Evolutionary conservation across 805 yeast genomes (phyloP), one percentile per base, ranked within the genome.

Genomic region (Cyberlindnera subsufficiens): DNA sequence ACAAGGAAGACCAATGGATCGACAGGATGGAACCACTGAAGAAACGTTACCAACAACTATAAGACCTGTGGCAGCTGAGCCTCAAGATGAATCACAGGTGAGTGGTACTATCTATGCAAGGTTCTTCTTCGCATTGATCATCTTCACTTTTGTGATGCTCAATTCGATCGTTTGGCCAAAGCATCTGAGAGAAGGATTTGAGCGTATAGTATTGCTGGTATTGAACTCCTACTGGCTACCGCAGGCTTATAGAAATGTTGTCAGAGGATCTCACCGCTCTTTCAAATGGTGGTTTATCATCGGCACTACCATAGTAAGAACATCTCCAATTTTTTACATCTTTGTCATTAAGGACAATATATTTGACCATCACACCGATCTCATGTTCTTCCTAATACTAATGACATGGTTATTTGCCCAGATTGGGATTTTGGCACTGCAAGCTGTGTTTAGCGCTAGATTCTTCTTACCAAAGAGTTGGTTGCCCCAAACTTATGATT

Each of bases 191-290:
- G 61, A 60, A 22, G 51, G 67, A 1, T 76, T 81, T 54, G 96
- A 88, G 56, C 78, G 74, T 43, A 40, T 73, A 5, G 63, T 75
- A 2, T 59, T 82, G 9, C 46, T 79, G 2, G 39, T 71, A 1
- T 52, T 82, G 25, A 84, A 80, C 59, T 84, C 95, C 1, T 82
- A 76, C 52, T 89, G 96, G 96, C 51, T 86, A 14, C 96, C 97
- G 2, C 98, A 90, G 61, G 82, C 86, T 35, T 80, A 80, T 52
- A 71, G 96, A 58, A 87, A 88, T 58, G 76, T 81, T 3, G 59
- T 80, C 25, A 72, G 86, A 40, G 91, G 90, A 17, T 71, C 80
- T 13, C 71, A 87, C 43, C 70, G 76, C 42, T 78, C 85, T 3
- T 77, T 88, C 49, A 64, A 72, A 31, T 86, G 95, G 90, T 78